Evolutionary conservation across 805 yeast genomes (phyloP).

Genomic region (Candida nanaspora): DNA sequence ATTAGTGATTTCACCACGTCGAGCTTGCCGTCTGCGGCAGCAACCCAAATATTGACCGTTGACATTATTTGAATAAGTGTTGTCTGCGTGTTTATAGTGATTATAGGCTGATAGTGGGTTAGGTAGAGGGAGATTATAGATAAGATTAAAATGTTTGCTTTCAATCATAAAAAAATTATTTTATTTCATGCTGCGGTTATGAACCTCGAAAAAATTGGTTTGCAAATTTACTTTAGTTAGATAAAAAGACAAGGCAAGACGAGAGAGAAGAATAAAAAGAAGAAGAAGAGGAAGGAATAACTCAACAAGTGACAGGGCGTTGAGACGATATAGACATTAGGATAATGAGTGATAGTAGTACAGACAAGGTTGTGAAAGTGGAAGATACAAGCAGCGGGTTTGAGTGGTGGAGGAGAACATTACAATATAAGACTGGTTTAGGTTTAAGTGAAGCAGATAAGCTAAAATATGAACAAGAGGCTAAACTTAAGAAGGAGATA

Average conservation of each 20-base stretch:
- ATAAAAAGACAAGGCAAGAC: too few species aligned
- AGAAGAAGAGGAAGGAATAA: too few species aligned
- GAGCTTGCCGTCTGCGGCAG: constrained; percentile 79
- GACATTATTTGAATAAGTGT: constrained; percentile 7
- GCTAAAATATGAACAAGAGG: constrained; percentile 50
- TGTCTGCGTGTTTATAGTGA: background rate
- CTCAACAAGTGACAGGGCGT: too few species aligned
- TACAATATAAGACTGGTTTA: constrained; percentile 64
- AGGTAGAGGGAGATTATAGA: too few species aligned
- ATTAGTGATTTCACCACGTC: constrained; percentile 52
- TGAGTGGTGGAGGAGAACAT: constrained; percentile 76
- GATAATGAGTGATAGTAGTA: too few species aligned
- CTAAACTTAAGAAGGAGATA: constrained; percentile 32
- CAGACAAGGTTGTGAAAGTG: background rate
- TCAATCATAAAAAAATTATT: too few species aligned
- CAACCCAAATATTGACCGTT: constrained; percentile 77
- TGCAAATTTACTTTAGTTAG: too few species aligned
- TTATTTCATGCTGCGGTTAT: too few species aligned
- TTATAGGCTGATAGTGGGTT: background rate
- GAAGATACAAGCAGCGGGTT: constrained; percentile 30
- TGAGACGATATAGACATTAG: too few species aligned
- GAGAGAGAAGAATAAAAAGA: too few species aligned
- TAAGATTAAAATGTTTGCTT: too few species aligned
- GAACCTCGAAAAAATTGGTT: too few species aligned
- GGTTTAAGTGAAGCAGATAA: constrained; percentile 50